Conservation (phyloP, 108 stramenopile species). For the Chaetoceros tenuissimus region DNA sequence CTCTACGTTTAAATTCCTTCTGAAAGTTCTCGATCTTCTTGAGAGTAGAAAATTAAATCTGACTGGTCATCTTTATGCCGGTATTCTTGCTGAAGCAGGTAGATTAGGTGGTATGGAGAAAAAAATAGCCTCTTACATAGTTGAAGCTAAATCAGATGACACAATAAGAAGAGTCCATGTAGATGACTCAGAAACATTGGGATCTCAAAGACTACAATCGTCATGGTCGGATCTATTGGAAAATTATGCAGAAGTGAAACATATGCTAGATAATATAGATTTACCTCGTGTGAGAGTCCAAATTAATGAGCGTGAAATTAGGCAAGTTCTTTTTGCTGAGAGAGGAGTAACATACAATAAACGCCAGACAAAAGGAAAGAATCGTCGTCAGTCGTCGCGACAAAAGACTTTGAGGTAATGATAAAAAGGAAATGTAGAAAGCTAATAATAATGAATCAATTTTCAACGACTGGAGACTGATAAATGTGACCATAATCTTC, state of each 20-base stretch:
- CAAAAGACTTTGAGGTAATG: too few relatives aligned
- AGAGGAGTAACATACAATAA: neutral
- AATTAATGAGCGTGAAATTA: neutral
- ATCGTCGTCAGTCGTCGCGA: too few relatives aligned
- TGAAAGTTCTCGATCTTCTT: conserved; percentile 61
- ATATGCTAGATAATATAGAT: neutral
- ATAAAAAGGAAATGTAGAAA: too few relatives aligned
- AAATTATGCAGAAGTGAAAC: neutral
- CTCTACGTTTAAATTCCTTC: conserved; percentile 49
- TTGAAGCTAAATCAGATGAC: neutral
- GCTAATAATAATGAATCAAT: too few relatives aligned
- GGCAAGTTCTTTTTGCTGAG: conserved; percentile 1
- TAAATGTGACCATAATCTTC: too few relatives aligned
- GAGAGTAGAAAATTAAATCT: conserved; percentile 49
- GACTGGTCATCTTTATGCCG: conserved; percentile 52
- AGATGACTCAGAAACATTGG: neutral
- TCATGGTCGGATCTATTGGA: neutral
- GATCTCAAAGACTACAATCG: neutral
- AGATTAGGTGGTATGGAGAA: conserved; percentile 44
- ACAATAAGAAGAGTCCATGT: neutral
- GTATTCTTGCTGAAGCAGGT: conserved; percentile 38
- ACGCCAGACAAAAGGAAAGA: too few relatives aligned
- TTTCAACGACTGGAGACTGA: too few relatives aligned
- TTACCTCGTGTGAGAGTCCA: conserved; percentile 1
- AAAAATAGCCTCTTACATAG: conserved; percentile 46